Conservation (phyloP, 2,329 filamentous ascomycete species). For the Bisporella sp. region DNA sequence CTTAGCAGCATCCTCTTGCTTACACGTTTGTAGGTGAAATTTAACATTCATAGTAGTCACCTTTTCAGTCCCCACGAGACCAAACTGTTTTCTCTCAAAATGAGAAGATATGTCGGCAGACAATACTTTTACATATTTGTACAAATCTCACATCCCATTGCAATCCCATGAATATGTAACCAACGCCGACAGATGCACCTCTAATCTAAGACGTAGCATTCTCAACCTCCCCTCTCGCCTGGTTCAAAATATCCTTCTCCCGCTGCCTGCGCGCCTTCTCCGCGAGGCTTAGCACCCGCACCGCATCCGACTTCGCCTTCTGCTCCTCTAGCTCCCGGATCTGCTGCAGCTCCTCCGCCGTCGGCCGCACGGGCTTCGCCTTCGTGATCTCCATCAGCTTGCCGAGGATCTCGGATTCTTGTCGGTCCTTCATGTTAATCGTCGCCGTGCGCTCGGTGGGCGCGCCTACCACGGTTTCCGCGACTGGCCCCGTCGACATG, state of each 20-base stretch:
- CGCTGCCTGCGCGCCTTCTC: conserved; percentile 50
- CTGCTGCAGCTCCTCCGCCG: conserved; percentile 51
- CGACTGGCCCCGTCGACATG: conserved; percentile 37
- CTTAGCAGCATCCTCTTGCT: too few species aligned
- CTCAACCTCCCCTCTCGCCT: conserved; percentile 37
- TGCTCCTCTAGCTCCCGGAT: conserved; percentile 51
- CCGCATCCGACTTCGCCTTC: conserved; percentile 41
- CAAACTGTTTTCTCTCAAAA: too few species aligned
- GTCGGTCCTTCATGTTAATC: conserved; percentile 58
- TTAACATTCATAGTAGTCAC: too few species aligned
- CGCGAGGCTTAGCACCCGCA: conserved; percentile 46
- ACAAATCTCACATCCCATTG: conserved; percentile 1
- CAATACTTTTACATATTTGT: too few species aligned
- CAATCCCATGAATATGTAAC: background rate
- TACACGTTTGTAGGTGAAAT: too few species aligned
- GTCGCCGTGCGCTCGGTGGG: conserved; percentile 41
- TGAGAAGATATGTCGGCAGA: too few species aligned
- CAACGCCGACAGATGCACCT: background rate
- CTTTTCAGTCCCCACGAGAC: too few species aligned
- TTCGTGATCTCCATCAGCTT: conserved; percentile 56
- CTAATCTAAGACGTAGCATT: too few species aligned
- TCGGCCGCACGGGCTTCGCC: conserved; percentile 49
- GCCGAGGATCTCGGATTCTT: conserved; percentile 54
- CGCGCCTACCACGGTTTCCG: conserved; percentile 29
- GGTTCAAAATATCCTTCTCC: conserved; percentile 51